Conservation (phyloP, 192 early-diverging fungal genomes). For the Coemansia sp. region DNA sequence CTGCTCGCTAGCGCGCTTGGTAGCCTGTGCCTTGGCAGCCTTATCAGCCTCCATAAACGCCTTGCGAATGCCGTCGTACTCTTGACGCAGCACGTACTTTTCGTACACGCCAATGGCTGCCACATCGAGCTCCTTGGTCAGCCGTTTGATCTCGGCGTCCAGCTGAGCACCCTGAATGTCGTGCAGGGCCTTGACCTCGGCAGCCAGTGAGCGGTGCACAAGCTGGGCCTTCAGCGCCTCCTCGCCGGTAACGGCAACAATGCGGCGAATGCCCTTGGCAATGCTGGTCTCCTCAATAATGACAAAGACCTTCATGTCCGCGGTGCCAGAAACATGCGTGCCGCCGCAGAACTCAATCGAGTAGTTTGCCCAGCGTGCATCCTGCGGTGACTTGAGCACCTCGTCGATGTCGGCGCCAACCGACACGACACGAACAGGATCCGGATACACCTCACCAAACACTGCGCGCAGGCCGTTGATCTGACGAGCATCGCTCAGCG, state of each 20-base stretch:
- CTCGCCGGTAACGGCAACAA: slow-evolving; percentile 91
- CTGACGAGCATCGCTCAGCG: slow-evolving; percentile 73
- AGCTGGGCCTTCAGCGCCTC: slow-evolving; percentile 77
- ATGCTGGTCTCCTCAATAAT: slow-evolving; percentile 90
- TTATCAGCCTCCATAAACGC: slow-evolving; percentile 86
- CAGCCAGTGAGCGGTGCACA: slow-evolving; percentile 67
- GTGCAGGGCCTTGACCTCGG: slow-evolving; percentile 62
- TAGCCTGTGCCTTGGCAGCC: slow-evolving; percentile 78
- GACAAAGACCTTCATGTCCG: slow-evolving; percentile 83
- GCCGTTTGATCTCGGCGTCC: slow-evolving; percentile 75
- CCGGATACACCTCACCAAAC: slow-evolving; percentile 97
- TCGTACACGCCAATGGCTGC: slow-evolving; percentile 74
- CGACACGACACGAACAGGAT: slow-evolving; percentile 95
- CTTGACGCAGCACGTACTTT: slow-evolving; percentile 74
- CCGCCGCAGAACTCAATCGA: slow-evolving; percentile 98
- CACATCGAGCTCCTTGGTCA: slow-evolving; percentile 78
- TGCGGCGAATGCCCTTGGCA: slow-evolving; percentile 95
- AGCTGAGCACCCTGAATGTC: slow-evolving; percentile 61
- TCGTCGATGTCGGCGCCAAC: slow-evolving; percentile 87
- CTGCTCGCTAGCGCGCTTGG: slow-evolving; percentile 77
- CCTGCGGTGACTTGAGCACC: slow-evolving; percentile 75
- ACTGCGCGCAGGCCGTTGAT: slow-evolving; percentile 95
- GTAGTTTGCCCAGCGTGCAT: slow-evolving; percentile 76
- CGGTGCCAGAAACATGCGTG: slow-evolving; percentile 89
- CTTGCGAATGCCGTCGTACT: slow-evolving; percentile 76